Evolutionary conservation across 176 grass and related monocot genomes (phyloP), one percentile per base, ranked within the genome.

Genomic region (Aegilops speltoides): DNA sequence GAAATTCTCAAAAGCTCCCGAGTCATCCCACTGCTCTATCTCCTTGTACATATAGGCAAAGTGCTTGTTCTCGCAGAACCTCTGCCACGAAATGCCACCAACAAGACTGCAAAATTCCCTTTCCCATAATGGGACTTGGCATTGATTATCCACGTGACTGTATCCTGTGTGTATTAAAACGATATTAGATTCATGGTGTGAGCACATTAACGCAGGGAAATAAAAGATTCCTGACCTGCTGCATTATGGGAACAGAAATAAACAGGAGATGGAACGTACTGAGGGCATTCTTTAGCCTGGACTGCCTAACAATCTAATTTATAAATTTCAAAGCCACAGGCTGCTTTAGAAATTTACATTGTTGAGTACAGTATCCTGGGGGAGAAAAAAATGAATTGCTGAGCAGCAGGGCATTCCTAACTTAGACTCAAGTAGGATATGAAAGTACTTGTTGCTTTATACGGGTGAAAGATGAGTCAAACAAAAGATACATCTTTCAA

Each of bases 121-220:
- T 82, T 93, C 86, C 89, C 92, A 93, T 73, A 93, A 69, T 36
- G 89, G 92, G 64, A 88, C 74, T 46, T 69, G 66, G 60, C 24
- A 79, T 19, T 76, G 24, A 76, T 76, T 31, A 16, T 76, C 15
- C 24, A 2, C 15, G 9, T 85, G 5, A 7, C 52, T 24, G 17
- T 87, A 45, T 73, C 50, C 89, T 91, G 74, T 11, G 31, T 24
- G 81, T 57, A 85, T 25, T 8, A 83, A 87, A 54, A 23, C 3
- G 40, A 52, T 33, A 43, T 77, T 40, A 85, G 63, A 69, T 77
- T 82, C 38, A 82, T 63, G 37, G 28, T 63, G 77, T 11, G 26
- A 28, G 4, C 25, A 63, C 7, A 33, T 45, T 57, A 70, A 29
- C 68, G 16, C 29, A 57, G n/a, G 70, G 56, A 60, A 22, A 46